These are phyloP conservation scores for Cercospora berteroae DNA, from an alignment of 2,329 filamentous ascomycete species.

Conservation along the genomic window DNA sequence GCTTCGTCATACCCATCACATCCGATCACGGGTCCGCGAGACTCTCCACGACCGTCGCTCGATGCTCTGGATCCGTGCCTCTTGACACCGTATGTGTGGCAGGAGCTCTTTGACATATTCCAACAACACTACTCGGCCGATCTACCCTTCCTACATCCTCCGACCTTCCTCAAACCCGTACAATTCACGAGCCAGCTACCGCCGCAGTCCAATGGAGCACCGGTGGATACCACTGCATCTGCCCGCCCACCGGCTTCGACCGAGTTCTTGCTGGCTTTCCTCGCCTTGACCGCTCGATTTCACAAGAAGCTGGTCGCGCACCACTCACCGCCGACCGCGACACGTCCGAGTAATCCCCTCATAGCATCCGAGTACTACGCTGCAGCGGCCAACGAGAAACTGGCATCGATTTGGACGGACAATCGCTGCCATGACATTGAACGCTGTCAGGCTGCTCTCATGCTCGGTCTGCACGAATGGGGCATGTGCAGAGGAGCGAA, in stretches of 20 bases:
- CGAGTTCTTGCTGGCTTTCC: slow-evolving; percentile 62
- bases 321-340: slow-evolving; percentile 52
- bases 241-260: slow-evolving; percentile 54
- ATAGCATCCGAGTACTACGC: slow-evolving; percentile 65
- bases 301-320: slow-evolving; percentile 58
- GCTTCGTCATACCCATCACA: slow-evolving; percentile 37
- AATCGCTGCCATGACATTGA: slow-evolving; percentile 57
- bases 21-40: slow-evolving; percentile 41
- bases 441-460: slow-evolving; percentile 65
- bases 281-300: slow-evolving; percentile 68
- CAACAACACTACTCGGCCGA: slow-evolving; percentile 70
- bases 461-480: slow-evolving; percentile 72
- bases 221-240: slow-evolving; percentile 8
- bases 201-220: slow-evolving; percentile 7
- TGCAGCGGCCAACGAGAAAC: slow-evolving; percentile 53
- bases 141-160: slow-evolving; percentile 67
- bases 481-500: slow-evolving; percentile 60
- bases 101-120: slow-evolving; percentile 67
- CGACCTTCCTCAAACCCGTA: slow-evolving; percentile 57
- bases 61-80: slow-evolving; percentile 63
- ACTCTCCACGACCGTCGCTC: slow-evolving; percentile 47
- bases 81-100: slow-evolving; percentile 65
- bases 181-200: slow-evolving; percentile 30
- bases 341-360: slow-evolving; percentile 51
- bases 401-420: slow-evolving; percentile 50